Conservation (phyloP, 176 grass and related monocot species). For the Hyparrhenia diplandra region DNA sequence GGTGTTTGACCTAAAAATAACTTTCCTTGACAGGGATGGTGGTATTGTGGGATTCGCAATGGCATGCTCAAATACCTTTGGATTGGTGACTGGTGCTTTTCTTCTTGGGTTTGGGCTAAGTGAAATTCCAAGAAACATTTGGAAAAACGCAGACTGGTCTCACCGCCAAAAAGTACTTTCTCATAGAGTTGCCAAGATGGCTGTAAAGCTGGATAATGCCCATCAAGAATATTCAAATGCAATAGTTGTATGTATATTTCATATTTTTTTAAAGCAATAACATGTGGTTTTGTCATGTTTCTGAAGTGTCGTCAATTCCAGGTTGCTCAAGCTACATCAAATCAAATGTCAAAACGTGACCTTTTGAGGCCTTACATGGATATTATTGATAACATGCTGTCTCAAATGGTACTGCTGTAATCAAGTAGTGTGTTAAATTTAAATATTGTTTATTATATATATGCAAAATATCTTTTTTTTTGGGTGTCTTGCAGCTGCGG, state of each 20-base stretch:
- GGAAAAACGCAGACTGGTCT: slow-evolving; percentile 93
- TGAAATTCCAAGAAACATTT: slow-evolving; percentile 96
- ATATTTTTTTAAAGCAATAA: slow-evolving; percentile 19
- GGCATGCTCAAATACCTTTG: slow-evolving; percentile 99
- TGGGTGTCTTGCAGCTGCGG: slow-evolving; percentile 46
- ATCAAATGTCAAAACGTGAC: slow-evolving; percentile 99
- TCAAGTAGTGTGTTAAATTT: not conserved
- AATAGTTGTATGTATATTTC: slow-evolving; percentile 73
- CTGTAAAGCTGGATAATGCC: slow-evolving; percentile 94
- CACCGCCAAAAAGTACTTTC: slow-evolving; percentile 89
- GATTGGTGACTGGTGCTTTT: slow-evolving; percentile 97
- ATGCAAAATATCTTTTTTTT: slow-evolving; percentile 10
- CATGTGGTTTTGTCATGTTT: not conserved
- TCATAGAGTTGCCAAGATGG: slow-evolving; percentile 90
- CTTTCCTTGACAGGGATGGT: slow-evolving; percentile 59
- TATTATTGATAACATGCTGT: slow-evolving; percentile 92
- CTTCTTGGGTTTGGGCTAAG: slow-evolving; percentile 99
- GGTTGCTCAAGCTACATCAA: slow-evolving; percentile 98
- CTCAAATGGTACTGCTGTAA: slow-evolving; percentile 77
- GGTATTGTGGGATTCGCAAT: slow-evolving; percentile 94
- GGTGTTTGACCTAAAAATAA: slow-evolving; percentile 18
- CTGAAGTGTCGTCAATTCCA: slow-evolving; percentile 30
- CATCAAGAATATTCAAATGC: slow-evolving; percentile 99
- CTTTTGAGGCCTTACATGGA: slow-evolving; percentile 95
- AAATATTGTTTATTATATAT: not conserved